Conservation (phyloP, 345 rosid genomes). For the Mallotus nudiflorus region DNA sequence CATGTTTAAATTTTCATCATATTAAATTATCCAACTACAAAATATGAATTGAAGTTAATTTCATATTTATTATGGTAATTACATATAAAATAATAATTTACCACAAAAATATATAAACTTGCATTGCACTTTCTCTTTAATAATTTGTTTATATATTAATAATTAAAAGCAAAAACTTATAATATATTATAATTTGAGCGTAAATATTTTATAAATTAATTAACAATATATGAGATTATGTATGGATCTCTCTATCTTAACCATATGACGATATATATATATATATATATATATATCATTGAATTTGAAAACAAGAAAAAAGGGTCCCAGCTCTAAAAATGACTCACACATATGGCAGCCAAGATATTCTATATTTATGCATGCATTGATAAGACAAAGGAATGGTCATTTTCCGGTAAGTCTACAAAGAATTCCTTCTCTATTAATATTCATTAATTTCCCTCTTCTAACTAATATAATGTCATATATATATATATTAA, state of each 20-base stretch:
- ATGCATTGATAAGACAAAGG: constrained; percentile 38
- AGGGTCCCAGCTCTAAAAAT: constrained; percentile 23
- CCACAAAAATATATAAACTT: no score
- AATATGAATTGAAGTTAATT: no score
- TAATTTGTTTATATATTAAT: no score
- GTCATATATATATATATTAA: not conserved
- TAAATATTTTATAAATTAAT: no score
- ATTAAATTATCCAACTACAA: no score
- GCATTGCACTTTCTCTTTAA: no score
- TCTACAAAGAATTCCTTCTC: constrained; percentile 20
- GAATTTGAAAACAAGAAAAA: not conserved
- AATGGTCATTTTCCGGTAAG: constrained; percentile 40
- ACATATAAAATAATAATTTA: no score
- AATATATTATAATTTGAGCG: no score
- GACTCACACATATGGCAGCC: constrained; percentile 22
- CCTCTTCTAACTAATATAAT: not conserved
- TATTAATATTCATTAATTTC: not conserved
- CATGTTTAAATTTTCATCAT: no score
- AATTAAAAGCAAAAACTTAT: no score
- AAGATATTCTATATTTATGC: constrained; percentile 25
- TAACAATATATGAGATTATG: no score
- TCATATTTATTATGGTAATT: no score
- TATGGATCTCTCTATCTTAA: not conserved
- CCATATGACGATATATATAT: not conserved
- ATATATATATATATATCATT: not conserved